These are phyloP conservation scores for Brassica hybrid DNA, from an alignment of 441 rosid species.

Conservation along the genomic window DNA sequence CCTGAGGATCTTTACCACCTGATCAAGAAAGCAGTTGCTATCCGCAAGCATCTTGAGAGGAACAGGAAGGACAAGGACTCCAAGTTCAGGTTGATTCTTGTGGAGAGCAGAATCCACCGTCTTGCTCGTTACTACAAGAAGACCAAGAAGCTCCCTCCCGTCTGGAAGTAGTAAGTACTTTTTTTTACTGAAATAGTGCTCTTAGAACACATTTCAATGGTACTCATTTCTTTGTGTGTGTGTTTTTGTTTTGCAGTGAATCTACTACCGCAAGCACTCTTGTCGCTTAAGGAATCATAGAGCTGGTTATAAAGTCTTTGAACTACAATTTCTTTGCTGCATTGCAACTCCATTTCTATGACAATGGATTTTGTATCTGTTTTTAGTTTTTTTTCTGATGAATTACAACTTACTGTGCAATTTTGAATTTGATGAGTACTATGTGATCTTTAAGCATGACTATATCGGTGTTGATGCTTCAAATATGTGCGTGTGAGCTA, in stretches of 20 bases:
- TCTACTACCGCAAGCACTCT: conserved; percentile 53
- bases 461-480: too few relatives aligned
- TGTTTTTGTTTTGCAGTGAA: conserved; percentile 31
- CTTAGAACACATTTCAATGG: neutral
- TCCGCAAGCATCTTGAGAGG: conserved; percentile 51
- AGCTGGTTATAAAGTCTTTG: neutral
- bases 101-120: conserved; percentile 50
- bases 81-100: conserved; percentile 51
- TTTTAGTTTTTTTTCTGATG: conserved; percentile 20
- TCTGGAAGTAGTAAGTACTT: conserved; percentile 50
- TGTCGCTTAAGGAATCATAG: conserved; percentile 42
- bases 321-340: conserved; percentile 10
- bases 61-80: conserved; percentile 54
- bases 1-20: conserved; percentile 51
- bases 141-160: conserved; percentile 54
- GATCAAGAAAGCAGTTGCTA: conserved; percentile 52
- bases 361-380: conserved; percentile 14
- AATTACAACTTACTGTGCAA: conserved; percentile 14
- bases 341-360: neutral
- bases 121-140: conserved; percentile 54
- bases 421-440: conserved; percentile 18
- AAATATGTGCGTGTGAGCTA: too few relatives aligned
- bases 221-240: neutral
- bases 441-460: too few relatives aligned
- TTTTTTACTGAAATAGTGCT: neutral